Evolutionary conservation across 78 protist genomes (phyloP).

Genomic region (Chrysochromulina parva): DNA sequence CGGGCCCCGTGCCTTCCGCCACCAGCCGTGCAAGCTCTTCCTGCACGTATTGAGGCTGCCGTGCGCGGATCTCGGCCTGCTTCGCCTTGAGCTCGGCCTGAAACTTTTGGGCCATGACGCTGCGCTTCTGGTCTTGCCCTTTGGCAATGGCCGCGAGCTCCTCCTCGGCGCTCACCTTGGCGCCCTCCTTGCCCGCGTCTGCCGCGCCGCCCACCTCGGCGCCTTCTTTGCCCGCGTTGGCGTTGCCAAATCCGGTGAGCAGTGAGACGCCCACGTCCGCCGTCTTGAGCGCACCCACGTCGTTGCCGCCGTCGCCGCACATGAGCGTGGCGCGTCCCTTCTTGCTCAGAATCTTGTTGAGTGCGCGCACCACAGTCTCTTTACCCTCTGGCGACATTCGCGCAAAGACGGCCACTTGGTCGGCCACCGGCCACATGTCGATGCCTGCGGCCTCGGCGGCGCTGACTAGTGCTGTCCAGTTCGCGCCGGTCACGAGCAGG

Average conservation of each 20-base stretch:
- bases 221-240: neutral
- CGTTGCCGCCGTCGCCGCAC: constrained; percentile 66
- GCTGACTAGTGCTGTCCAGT: neutral
- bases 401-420: constrained; percentile 18
- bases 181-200: neutral
- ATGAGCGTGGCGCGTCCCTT: neutral
- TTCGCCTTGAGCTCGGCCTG: neutral
- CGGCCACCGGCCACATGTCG: neutral
- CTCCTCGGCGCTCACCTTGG: neutral
- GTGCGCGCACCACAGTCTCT: neutral
- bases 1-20: neutral
- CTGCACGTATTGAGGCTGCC: neutral
- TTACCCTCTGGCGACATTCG: constrained; percentile 45
- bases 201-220: neutral
- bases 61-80: neutral
- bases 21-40: constrained; percentile 3
- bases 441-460: neutral
- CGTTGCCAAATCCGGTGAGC: constrained; percentile 35
- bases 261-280: constrained; percentile 54
- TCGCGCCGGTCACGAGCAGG: constrained; percentile 37
- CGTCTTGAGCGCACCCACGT: constrained; percentile 47
- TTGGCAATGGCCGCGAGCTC: neutral
- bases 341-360: neutral
- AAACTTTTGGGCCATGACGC: too few species aligned
- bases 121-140: too few species aligned